A percentile compares a stretch with the other conserved stretches of the same genome.
Evolutionary conservation across 1,284 basidiomycete species (phyloP).

Genomic region (Ustanciosporium gigantosporum): DNA sequence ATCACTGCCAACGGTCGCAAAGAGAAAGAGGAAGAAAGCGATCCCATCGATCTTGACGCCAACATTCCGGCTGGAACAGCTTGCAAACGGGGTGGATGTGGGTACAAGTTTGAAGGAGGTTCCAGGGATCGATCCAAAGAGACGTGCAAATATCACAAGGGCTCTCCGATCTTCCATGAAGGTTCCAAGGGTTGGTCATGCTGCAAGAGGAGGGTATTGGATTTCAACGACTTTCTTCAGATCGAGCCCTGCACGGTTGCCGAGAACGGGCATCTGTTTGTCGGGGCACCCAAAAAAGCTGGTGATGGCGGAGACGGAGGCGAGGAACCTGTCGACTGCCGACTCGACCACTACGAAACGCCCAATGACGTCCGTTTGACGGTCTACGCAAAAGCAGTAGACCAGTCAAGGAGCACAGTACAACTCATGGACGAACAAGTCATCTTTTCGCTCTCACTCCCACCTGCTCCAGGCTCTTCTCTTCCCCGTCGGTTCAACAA

Average conservation of each 20-base stretch:
- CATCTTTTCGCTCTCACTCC: constrained; percentile 44
- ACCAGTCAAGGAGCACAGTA: constrained; percentile 41
- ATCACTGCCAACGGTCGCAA: constrained; percentile 4
- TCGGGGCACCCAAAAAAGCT: constrained; percentile 26
- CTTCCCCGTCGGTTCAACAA: constrained; percentile 40
- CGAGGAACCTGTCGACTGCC: constrained; percentile 42
- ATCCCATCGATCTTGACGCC: constrained; percentile 10
- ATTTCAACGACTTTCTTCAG: constrained; percentile 58
- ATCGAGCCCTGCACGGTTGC: constrained; percentile 55
- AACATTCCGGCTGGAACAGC: constrained; percentile 20
- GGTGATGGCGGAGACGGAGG: constrained; percentile 11
- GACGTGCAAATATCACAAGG: constrained; percentile 51
- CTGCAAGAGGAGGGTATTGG: constrained; percentile 57
- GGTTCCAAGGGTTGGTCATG: constrained; percentile 59
- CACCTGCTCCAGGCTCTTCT: constrained; percentile 31
- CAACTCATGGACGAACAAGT: constrained; percentile 41
- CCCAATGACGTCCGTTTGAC: constrained; percentile 54
- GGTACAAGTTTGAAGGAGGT: constrained; percentile 23
- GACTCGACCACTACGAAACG: constrained; percentile 60
- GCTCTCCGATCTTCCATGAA: constrained; percentile 59
- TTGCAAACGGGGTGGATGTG: constrained; percentile 49
- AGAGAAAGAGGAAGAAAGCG: constrained; percentile 28
- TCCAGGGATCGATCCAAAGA: constrained; percentile 32
- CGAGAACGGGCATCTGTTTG: constrained; percentile 50
- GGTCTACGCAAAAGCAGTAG: constrained; percentile 54